Percentiles rank a stretch among this genome's conserved stretches.
Conservation (phyloP, 2,329 filamentous ascomycete species). For the Ophiocordyceps camponoti-rufipedis region DNA sequence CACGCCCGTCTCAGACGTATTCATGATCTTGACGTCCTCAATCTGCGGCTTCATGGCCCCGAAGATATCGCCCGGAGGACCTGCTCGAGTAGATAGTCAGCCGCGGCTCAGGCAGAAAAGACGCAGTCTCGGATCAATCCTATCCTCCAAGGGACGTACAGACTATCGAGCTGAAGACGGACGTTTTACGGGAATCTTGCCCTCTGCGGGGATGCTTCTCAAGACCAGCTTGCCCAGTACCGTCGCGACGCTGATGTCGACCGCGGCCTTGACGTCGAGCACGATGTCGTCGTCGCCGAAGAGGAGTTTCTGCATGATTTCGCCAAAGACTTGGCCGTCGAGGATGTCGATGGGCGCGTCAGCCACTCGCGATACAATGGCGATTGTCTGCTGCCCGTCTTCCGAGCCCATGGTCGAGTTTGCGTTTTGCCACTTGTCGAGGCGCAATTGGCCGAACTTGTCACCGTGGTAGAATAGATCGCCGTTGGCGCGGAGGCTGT, state of each 20-base stretch:
- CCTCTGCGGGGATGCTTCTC: constrained; percentile 70
- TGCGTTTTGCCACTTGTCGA: constrained; percentile 68
- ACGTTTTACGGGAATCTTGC: constrained; percentile 84
- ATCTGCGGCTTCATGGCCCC: constrained; percentile 40
- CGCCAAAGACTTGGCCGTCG: constrained; percentile 58
- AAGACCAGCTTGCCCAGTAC: constrained; percentile 65
- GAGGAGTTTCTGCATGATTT: constrained; percentile 64
- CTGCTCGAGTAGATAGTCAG: constrained; percentile 17
- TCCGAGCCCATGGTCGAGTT: constrained; percentile 55
- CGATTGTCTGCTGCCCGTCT: constrained; percentile 38
- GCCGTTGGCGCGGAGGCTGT: constrained; percentile 55
- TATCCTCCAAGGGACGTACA: constrained; percentile 4
- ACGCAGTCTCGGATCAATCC: background rate
- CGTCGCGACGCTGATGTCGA: constrained; percentile 70
- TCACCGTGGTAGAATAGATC: constrained; percentile 63
- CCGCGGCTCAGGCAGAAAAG: background rate
- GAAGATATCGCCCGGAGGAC: constrained; percentile 35
- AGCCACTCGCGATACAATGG: constrained; percentile 58
- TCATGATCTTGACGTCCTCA: constrained; percentile 50
- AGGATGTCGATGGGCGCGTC: constrained; percentile 72
- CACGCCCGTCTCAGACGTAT: constrained; percentile 54
- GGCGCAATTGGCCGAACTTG: constrained; percentile 64
- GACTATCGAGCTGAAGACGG: constrained; percentile 34
- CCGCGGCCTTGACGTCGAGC: constrained; percentile 57
- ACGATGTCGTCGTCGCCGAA: constrained; percentile 54